phyloP scores from a whole-genome alignment of 495 filamentous ascomycete genomes.

The Thermothielavioides terrestris region DNA sequence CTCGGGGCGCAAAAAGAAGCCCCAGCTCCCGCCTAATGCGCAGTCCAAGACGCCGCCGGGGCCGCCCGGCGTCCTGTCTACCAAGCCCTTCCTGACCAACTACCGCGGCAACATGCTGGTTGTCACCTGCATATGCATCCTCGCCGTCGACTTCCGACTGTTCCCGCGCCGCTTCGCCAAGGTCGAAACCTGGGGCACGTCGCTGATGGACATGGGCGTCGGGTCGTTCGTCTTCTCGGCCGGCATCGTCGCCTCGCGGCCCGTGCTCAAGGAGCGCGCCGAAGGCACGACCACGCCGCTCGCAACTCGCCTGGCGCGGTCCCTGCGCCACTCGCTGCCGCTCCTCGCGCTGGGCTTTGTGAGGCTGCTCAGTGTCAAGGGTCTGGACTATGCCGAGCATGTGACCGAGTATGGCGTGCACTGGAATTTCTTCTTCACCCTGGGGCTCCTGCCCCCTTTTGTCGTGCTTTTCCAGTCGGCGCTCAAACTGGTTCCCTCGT shows the following conservation, averaged over 20 bases:
- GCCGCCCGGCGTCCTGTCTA: conserved; percentile 50
- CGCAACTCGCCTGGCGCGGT: conserved; percentile 45
- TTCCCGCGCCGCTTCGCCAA: conserved; percentile 96
- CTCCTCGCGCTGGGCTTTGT: conserved; percentile 73
- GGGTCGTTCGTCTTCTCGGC: conserved; percentile 96
- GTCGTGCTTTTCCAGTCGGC: conserved; percentile 74
- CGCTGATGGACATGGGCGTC: conserved; percentile 95
- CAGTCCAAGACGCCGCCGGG: conserved; percentile 16
- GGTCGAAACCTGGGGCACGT: conserved; percentile 96
- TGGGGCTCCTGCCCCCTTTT: conserved; percentile 82
- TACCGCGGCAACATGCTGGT: conserved; percentile 90
- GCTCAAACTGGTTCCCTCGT: conserved; percentile 55
- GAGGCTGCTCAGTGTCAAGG: conserved; percentile 82
- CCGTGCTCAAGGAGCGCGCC: conserved; percentile 65
- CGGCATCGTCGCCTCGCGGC: conserved; percentile 82
- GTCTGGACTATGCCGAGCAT: conserved; percentile 91
- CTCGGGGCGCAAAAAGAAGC: conserved; percentile 39
- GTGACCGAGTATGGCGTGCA: conserved; percentile 97
- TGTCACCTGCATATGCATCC: conserved; percentile 83
- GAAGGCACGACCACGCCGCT: conserved; percentile 42
- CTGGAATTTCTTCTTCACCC: conserved; percentile 99
- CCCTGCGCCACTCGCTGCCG: conserved; percentile 73
- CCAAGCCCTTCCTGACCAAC: conserved; percentile 82
- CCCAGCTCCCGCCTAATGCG: conserved; percentile 47
- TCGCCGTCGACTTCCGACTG: conserved; percentile 91